Evolutionary conservation across 2,329 filamentous ascomycete genomes (phyloP).

Genomic region (Tolypocladium ophioglossoides): DNA sequence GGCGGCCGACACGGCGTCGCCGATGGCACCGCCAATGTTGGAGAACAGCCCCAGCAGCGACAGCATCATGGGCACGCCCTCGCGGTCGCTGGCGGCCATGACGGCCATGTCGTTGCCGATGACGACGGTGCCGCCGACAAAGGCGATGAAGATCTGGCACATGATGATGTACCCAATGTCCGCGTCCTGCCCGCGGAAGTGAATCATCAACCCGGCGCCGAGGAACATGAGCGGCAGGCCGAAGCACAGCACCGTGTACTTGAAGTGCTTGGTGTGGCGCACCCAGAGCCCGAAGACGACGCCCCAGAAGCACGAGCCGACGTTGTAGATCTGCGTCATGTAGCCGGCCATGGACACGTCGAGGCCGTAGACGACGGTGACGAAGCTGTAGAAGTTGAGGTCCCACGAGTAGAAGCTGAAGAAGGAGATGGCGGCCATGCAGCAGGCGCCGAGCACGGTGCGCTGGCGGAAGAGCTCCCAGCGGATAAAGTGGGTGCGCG

Average conservation of each 20-base stretch:
- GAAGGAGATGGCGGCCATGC: conserved; percentile 27
- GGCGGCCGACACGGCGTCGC: conserved; percentile 45
- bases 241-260: conserved; percentile 39
- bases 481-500: conserved; percentile 47
- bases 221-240: conserved; percentile 43
- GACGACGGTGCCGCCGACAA: conserved; percentile 45
- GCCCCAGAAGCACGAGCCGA: conserved; percentile 37
- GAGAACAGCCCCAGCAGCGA: conserved; percentile 46
- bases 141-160: conserved; percentile 49
- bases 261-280: conserved; percentile 39
- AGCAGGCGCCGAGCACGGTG: conserved; percentile 37
- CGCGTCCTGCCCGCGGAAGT: conserved; percentile 41
- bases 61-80: conserved; percentile 44
- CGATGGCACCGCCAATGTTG: conserved; percentile 47
- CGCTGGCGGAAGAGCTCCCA: conserved; percentile 37
- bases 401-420: conserved; percentile 36
- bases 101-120: conserved; percentile 47
- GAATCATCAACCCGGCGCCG: conserved; percentile 45
- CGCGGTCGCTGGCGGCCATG: conserved; percentile 45
- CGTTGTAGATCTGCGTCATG: conserved; percentile 35
- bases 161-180: conserved; percentile 44
- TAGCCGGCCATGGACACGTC: conserved; percentile 38
- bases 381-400: conserved; percentile 38
- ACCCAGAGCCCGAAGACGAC: conserved; percentile 39
- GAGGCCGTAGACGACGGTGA: conserved; percentile 41